phyloP scores from a whole-genome alignment of 352 stramenopile species.

The Phytophthora quininea region DNA sequence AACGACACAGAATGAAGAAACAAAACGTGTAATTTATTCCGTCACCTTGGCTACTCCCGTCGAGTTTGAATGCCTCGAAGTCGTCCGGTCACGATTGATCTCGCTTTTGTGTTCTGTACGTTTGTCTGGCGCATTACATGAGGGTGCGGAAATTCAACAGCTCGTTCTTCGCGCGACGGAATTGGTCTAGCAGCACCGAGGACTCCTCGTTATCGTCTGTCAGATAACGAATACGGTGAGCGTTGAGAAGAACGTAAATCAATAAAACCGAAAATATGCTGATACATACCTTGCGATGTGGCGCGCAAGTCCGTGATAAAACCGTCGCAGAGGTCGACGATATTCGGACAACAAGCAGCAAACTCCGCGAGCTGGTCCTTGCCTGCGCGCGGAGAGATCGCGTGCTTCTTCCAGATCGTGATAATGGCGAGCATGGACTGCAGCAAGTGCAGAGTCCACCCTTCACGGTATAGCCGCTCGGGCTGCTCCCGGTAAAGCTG shows the following conservation, averaged over 20 bases:
- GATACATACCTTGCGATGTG: constrained; percentile 68
- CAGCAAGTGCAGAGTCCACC: constrained; percentile 83
- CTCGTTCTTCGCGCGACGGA: constrained; percentile 74
- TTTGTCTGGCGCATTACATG: constrained; percentile 47
- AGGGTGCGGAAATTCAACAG: constrained; percentile 74
- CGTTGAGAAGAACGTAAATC: constrained; percentile 11
- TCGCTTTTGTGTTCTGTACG: constrained; percentile 13
- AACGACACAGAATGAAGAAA: constrained; percentile 17
- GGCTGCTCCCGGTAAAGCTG: constrained; percentile 76
- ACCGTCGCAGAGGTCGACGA: constrained; percentile 81
- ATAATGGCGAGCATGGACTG: constrained; percentile 78
- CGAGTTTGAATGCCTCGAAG: too few relatives aligned
- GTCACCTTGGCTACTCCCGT: constrained; percentile 6
- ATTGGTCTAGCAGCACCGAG: constrained; percentile 68
- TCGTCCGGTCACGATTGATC: constrained; percentile 12
- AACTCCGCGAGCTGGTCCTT: constrained; percentile 79
- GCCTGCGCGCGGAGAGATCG: constrained; percentile 66
- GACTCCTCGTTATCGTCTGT: constrained; percentile 70
- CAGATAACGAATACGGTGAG: constrained; percentile 14
- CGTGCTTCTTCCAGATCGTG: constrained; percentile 83
- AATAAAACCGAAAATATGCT: constrained; percentile 4
- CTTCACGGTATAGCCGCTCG: constrained; percentile 75
- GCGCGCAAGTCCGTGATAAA: constrained; percentile 84
- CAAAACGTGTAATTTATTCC: constrained; percentile 70
- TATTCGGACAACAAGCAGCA: constrained; percentile 73